Evolutionary conservation across 352 stramenopile genomes (phyloP), one percentile per base, ranked within the genome.

Genomic region (Peronosclerospora sorghi): DNA sequence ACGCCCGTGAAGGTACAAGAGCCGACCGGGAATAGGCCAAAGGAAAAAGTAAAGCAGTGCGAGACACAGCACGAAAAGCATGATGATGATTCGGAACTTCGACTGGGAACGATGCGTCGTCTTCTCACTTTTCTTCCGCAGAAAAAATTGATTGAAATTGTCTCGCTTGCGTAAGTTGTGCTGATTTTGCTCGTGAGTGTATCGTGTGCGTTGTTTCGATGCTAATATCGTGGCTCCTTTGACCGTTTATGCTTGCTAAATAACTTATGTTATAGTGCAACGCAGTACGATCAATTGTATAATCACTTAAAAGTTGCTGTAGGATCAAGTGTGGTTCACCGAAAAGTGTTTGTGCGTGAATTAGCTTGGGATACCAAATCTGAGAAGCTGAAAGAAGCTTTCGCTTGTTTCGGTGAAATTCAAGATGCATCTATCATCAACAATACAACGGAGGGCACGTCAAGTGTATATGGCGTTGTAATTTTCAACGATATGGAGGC

Each of bases 301-400:
- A 46, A 67, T 35, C 65, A 76, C 53, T 65, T 89, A 44, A 82
- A 77, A 55, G 48, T 59, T 19, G 59, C 67, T 48, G 70, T 59
- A 14, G 79, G 62, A 39, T 57, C 56, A 19, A 65, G 76, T 54
- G 39, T 84, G n/a, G 51, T 54, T 30, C 67, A 83, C 41, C 65
- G 77, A 51, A 84, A 84, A 48, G 64, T 89, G 28, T 80, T 83
- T 53, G 67, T 89, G 51, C 62, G 63, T 35, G 69, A 68, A 9
- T 61, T 89, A 32, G 57, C 76, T 26, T 75, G 62, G 62, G 58
- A 83, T 49, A 82, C 65, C 20, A 70, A 58, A 45, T 63, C 49
- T 24, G 65, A 83, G 32, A 32, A 46, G 18, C 51, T 89, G 32
- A 72, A 65, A 36, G 35, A 59, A 19, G 52, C 60, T 13, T 84